A percentile compares a stretch with the other conserved stretches of the same genome.
Evolutionary conservation across 805 yeast species (phyloP).

Genomic region (Kodamaea leandrae): DNA sequence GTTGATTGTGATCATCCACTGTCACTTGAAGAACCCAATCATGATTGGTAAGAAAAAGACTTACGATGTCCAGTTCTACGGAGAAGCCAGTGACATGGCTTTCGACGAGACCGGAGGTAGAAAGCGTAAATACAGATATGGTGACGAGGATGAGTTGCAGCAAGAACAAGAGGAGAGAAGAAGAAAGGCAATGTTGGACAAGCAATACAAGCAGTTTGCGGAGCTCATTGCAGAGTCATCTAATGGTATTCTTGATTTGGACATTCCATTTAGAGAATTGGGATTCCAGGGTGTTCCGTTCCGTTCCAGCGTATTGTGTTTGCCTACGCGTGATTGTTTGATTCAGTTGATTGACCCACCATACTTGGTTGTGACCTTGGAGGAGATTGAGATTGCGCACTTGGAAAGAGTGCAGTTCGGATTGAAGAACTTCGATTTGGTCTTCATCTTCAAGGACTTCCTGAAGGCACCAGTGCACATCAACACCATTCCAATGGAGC

Average conservation of each 20-base stretch:
- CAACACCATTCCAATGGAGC: conserved; percentile 91
- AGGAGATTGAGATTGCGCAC: conserved; percentile 91
- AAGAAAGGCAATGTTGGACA: conserved; percentile 84
- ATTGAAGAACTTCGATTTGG: conserved; percentile 91
- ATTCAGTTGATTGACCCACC: conserved; percentile 95
- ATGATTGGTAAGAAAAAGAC: conserved; percentile 96
- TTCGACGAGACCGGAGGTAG: conserved; percentile 97
- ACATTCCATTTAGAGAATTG: conserved; percentile 90
- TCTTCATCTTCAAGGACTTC: conserved; percentile 94
- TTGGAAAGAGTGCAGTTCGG: conserved; percentile 98
- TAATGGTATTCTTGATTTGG: conserved; percentile 79
- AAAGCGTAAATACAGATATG: conserved; percentile 82
- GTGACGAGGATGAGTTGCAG: conserved; percentile 97
- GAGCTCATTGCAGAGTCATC: conserved; percentile 90
- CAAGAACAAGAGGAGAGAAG: conserved; percentile 98
- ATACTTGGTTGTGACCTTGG: conserved; percentile 84
- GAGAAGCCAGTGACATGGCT: conserved; percentile 94
- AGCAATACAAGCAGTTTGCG: conserved; percentile 85
- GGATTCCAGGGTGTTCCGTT: conserved; percentile 98
- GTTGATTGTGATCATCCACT: conserved; percentile 85
- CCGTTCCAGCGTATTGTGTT: conserved; percentile 88
- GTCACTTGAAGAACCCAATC: conserved; percentile 87
- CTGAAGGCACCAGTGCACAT: conserved; percentile 83
- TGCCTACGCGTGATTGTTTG: conserved; percentile 96
- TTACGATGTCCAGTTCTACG: conserved; percentile 90